Evolutionary conservation across 495 filamentous ascomycete species (phyloP).

Genomic region (Aspergillus taichungensis): DNA sequence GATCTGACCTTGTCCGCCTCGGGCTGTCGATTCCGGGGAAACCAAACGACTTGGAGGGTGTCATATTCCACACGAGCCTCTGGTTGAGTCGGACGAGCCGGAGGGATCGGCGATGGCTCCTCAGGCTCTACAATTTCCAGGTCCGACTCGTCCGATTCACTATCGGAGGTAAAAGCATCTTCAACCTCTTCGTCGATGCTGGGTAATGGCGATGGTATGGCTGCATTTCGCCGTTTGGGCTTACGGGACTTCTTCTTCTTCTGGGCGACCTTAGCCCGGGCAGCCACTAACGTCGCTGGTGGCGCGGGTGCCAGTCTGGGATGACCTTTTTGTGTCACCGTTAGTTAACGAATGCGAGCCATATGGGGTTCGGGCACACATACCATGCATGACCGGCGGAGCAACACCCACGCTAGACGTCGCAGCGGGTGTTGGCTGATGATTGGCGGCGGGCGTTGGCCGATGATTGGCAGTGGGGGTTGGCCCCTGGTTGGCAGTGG

Average conservation of each 20-base stretch:
- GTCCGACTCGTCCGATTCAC: slow-evolving; percentile 42
- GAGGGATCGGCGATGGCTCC: slow-evolving; percentile 47
- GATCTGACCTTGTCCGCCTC: slow-evolving; percentile 40
- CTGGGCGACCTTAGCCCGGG: too few relatives aligned
- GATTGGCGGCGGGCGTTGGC: slow-evolving; percentile 9
- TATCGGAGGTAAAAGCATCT: slow-evolving; percentile 33
- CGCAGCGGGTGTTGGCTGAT: slow-evolving; percentile 8
- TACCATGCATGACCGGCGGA: too few relatives aligned
- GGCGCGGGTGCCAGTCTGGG: not conserved
- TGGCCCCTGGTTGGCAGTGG: slow-evolving; percentile 12
- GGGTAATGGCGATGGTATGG: too few relatives aligned
- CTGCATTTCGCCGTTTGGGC: too few relatives aligned
- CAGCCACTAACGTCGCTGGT: not conserved
- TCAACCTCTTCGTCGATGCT: slow-evolving; percentile 22
- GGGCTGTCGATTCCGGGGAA: slow-evolving; percentile 39
- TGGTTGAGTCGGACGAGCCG: slow-evolving; percentile 40
- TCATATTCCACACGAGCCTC: slow-evolving; percentile 52
- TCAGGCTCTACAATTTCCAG: slow-evolving; percentile 37
- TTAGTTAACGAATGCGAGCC: not conserved
- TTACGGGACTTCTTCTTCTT: slow-evolving; percentile 8
- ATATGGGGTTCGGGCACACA: too few relatives aligned
- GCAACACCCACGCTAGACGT: too few relatives aligned
- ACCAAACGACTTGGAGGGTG: slow-evolving; percentile 57
- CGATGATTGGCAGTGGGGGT: slow-evolving; percentile 1
- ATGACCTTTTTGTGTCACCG: not conserved